phyloP scores from a whole-genome alignment of 257 asterid species.

The Fraxinus anomala region DNA sequence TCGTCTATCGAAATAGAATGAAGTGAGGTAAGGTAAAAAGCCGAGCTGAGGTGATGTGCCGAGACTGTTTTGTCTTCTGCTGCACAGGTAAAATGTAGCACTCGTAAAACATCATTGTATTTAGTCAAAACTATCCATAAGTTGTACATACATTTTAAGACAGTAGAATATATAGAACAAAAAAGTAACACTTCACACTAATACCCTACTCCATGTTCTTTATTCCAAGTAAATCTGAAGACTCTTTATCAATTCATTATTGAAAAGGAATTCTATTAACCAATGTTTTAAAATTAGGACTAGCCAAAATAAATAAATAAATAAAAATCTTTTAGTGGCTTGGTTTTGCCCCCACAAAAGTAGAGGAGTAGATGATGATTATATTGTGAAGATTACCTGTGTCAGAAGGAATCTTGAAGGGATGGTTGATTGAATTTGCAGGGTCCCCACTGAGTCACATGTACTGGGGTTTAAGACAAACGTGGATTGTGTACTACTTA shows the following conservation, averaged over 20 bases:
- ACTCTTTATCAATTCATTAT: neutral
- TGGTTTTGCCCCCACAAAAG: neutral
- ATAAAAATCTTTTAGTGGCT: neutral
- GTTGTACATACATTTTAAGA: too few species aligned
- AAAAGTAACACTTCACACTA: too few species aligned
- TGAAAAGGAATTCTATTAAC: neutral
- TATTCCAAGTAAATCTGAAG: neutral
- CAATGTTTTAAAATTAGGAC: neutral
- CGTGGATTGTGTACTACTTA: slow-evolving; percentile 11
- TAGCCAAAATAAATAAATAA: neutral
- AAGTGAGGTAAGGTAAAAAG: too few species aligned
- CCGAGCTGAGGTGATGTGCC: too few species aligned
- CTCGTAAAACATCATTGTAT: too few species aligned
- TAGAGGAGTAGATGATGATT: neutral
- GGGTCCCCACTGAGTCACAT: slow-evolving; percentile 36
- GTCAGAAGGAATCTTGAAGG: slow-evolving; percentile 14
- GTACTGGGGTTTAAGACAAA: slow-evolving; percentile 31
- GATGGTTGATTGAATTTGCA: neutral
- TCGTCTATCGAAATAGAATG: too few species aligned
- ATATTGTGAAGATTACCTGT: neutral
- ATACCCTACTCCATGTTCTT: too few species aligned
- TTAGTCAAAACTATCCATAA: too few species aligned
- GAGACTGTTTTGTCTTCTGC: too few species aligned
- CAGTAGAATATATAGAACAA: too few species aligned
- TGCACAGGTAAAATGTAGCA: too few species aligned